phyloP scores from a whole-genome alignment of 2,329 filamentous ascomycete genomes.

The Beauveria medogensis region DNA sequence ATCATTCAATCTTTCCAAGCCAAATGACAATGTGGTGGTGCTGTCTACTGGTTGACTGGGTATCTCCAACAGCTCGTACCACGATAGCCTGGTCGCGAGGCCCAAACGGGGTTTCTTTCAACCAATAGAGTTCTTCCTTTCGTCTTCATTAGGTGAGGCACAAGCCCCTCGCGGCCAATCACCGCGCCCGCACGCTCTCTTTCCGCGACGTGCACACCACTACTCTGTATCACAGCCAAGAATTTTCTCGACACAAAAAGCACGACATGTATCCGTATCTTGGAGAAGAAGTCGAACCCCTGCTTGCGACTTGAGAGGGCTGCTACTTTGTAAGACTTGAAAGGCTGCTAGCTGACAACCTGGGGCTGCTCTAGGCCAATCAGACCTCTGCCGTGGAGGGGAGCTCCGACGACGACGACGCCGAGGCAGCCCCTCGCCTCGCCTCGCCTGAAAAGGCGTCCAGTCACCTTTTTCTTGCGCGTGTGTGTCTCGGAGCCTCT shows the following conservation, averaged over 20 bases:
- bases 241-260: no score
- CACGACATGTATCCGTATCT: no score
- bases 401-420: not conserved
- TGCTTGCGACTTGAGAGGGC: not conserved
- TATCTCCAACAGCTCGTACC: not conserved
- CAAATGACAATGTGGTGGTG: not conserved
- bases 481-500: not conserved
- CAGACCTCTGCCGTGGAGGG: not conserved
- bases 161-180: constrained; percentile 5
- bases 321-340: no score
- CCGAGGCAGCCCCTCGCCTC: not conserved
- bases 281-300: no score
- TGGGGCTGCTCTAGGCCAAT: not conserved
- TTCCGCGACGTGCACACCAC: not conserved
- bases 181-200: not conserved
- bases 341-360: no score
- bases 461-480: not conserved
- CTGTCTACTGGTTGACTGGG: not conserved
- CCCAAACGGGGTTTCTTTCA: not conserved
- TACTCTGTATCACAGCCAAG: not conserved
- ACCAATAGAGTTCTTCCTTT: not conserved
- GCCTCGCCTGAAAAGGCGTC: not conserved
- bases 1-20: not conserved
- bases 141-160: not conserved
- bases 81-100: not conserved